Evolutionary conservation across 768 basidiomycete genomes (phyloP), one percentile per base, ranked within the genome.

Genomic region (Phaeotremella fagi): DNA sequence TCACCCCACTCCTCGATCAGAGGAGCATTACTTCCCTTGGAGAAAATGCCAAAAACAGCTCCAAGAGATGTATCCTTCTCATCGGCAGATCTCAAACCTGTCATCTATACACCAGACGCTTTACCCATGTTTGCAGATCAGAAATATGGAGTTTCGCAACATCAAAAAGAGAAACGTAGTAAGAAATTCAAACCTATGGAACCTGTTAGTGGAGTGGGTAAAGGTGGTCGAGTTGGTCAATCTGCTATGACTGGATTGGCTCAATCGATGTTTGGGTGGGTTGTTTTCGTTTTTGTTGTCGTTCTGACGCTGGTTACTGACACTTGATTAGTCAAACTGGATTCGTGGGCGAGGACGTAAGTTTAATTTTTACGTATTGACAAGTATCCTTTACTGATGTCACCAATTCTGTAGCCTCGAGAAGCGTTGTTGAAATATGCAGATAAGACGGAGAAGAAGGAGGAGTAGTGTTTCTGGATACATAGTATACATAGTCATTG

Each of bases 191-290:
- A 91, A 60, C 95, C 95, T 20, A 89, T 90, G 70, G 79, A 94
- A 66, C 95, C 95, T 24, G 84, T 99, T 49, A 85, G 81, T 58
- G 95, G 95, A 12, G 91, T 90, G 12, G 95, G 95, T 49, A 82
- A 82, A 66, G 95, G 95, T 20, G 95, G 95, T 48, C 79, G 95
- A 35, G 88, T 99, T 35, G 95, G 95, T 35, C 90, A 90, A 28
- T 92, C 90, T 77, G 94, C 94, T 16, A 97, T 90, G 45, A 92
- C 97, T 65, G 91, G 97, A 71, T 82, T 98, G 61, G 91, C 98
- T 47, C 91, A 95, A 76, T 87, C 90, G 70, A 77, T 98, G 73
- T 90, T 98, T 59, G 51, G 59, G 41, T 45, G 42, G 23, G 46
- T 28, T 20, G n/a, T n/a, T 47, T 33, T 33, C 31, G 4, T 41